Evolutionary conservation across 352 stramenopile genomes (phyloP).

Genomic region (Pythium apleroticum): DNA sequence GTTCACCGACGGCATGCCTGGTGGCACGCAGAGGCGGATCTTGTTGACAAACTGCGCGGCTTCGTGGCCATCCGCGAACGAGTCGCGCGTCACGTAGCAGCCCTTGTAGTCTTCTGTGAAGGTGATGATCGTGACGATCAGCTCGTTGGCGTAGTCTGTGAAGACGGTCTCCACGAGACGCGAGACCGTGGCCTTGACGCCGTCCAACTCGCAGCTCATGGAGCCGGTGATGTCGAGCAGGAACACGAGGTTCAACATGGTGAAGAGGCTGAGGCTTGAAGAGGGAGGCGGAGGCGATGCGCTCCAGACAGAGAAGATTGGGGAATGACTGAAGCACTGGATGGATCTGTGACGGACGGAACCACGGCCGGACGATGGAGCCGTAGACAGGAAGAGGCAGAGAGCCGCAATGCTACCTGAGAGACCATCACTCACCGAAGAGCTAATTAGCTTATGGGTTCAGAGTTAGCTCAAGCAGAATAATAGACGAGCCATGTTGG

Average conservation of each 20-base stretch:
- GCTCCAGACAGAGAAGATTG: background rate
- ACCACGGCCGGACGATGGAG: background rate
- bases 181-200: slow-evolving; percentile 55
- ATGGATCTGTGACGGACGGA: slow-evolving; percentile 7
- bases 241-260: slow-evolving; percentile 72
- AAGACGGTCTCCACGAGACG: slow-evolving; percentile 53
- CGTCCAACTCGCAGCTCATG: slow-evolving; percentile 55
- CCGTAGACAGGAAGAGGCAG: background rate
- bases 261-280: background rate
- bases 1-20: slow-evolving; percentile 30
- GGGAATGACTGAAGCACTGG: slow-evolving; percentile 14
- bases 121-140: slow-evolving; percentile 74
- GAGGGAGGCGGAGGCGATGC: background rate
- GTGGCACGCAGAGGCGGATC: slow-evolving; percentile 47
- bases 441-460: slow-evolving; percentile 18
- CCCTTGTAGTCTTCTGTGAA: slow-evolving; percentile 54
- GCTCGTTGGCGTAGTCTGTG: slow-evolving; percentile 40
- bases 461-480: slow-evolving; percentile 5
- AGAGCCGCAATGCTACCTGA: background rate
- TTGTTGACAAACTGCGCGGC: slow-evolving; percentile 42
- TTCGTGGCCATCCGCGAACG: slow-evolving; percentile 51
- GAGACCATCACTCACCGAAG: slow-evolving; percentile 20
- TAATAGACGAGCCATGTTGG: too few relatives aligned
- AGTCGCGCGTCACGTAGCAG: slow-evolving; percentile 64
- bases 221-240: slow-evolving; percentile 76